Base-by-base conservation (phyloP, 345 rosid species). In the Mercurialis annua region DNA sequence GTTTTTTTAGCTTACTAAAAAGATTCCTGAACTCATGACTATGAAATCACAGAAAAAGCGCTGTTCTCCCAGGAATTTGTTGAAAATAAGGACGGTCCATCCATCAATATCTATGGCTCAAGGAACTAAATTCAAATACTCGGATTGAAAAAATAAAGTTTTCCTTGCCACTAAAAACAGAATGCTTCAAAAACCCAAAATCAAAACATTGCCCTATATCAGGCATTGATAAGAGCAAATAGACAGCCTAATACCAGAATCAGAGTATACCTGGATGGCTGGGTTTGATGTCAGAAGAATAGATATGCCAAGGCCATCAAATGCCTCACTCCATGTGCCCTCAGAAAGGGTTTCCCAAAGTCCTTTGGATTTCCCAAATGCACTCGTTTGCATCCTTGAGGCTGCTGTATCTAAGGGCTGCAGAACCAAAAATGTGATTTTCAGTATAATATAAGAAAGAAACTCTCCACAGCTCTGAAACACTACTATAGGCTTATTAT, bases 391-490 rank as follows among this genome's bases (percentile, higher is more conserved):
- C 78, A 75, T 75, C 62, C 64, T 38, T 51, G 71, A 66, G 42
- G 74, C 55, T 33, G 75, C 68, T 59, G 73, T 73, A 61, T 73
- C 77, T 72, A 73, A 55, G 0, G 77, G 77, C 77, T 73, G 62
- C 26, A 34, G 11, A 63, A 58, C 34, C 24, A 24, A 23, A 18
- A 23, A 29, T 23, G 10, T 48, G 33, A 11, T 54, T 43, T 47
- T 42, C 33, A 43, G 36, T 18, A 31, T 48, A 1, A 40, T 29
- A 30, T 0, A 18, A 34, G 27, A 4, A 50, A 59, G 59, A 0
- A 9, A 17, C 0, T 15, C 3, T 18, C 42, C 18, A 26, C 38
- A 23, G 20, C 26, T 33, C 23, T 31, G 42, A 43, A 44, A 20
- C 9, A 48, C 53, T 36, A 23, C 27, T 18, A 42, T 6, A 14